These are phyloP conservation scores for Melastoma candidum DNA, from an alignment of 441 rosid genomes.

Conservation along the genomic window DNA sequence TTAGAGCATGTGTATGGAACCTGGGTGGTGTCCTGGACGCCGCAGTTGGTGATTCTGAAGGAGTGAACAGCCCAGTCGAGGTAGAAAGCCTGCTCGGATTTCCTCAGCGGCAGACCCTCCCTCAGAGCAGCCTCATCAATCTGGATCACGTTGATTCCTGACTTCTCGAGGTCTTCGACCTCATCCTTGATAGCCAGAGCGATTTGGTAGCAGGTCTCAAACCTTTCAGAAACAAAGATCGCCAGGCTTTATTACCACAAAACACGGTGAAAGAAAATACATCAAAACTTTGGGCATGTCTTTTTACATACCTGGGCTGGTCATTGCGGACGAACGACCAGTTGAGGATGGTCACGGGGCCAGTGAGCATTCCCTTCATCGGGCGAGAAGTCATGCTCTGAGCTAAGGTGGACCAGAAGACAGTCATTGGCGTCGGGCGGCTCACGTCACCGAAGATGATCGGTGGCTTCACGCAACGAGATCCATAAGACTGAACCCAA, in stretches of 20 bases:
- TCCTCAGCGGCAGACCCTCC: slow-evolving; percentile 90
- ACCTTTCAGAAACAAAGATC: slow-evolving; percentile 44
- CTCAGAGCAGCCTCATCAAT: slow-evolving; percentile 22
- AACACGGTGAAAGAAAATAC: slow-evolving; percentile 6
- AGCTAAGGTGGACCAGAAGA: slow-evolving; percentile 89
- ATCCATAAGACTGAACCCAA: slow-evolving; percentile 97
- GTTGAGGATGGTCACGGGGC: slow-evolving; percentile 95
- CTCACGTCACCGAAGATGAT: slow-evolving; percentile 97
- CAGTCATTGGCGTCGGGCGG: slow-evolving; percentile 97
- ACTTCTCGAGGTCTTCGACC: slow-evolving; percentile 96
- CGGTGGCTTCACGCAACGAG: slow-evolving; percentile 98
- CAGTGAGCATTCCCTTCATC: slow-evolving; percentile 99
- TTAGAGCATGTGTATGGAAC: slow-evolving; percentile 21
- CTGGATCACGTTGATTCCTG: slow-evolving; percentile 86
- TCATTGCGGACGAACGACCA: slow-evolving; percentile 98
- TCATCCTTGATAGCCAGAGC: slow-evolving; percentile 97
- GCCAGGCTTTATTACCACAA: slow-evolving; percentile 6
- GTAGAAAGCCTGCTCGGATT: slow-evolving; percentile 91
- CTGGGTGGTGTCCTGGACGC: slow-evolving; percentile 86
- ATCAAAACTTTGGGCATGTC: slow-evolving; percentile 6
- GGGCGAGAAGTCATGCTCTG: slow-evolving; percentile 96
- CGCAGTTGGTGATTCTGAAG: slow-evolving; percentile 90
- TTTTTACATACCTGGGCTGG: slow-evolving; percentile 68
- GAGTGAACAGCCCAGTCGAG: slow-evolving; percentile 99
- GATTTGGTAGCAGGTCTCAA: slow-evolving; percentile 91